Evolutionary conservation across 2,329 filamentous ascomycete genomes (phyloP).

Genomic region (Stagonosporopsis tanaceti): DNA sequence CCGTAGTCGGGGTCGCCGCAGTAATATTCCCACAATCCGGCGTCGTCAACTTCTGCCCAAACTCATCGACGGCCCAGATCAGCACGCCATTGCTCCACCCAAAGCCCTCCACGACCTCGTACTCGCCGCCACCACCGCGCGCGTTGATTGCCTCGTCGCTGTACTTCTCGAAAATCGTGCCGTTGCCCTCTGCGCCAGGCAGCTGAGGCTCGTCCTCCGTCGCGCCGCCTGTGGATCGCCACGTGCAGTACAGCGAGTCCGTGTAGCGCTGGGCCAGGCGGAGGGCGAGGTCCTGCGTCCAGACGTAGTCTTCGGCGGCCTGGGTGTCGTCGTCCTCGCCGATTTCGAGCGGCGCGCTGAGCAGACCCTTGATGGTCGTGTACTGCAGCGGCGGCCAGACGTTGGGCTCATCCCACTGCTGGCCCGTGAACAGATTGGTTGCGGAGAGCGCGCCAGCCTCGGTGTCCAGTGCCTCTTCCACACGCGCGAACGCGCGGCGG

Average conservation of each 20-base stretch:
- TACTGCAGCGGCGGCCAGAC: slow-evolving; percentile 75
- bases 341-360: slow-evolving; percentile 66
- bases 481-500: slow-evolving; percentile 61
- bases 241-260: slow-evolving; percentile 74
- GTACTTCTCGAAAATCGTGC: slow-evolving; percentile 77
- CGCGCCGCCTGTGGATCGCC: slow-evolving; percentile 71
- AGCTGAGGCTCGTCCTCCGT: slow-evolving; percentile 51
- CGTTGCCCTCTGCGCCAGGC: slow-evolving; percentile 56
- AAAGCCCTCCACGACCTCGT: slow-evolving; percentile 74
- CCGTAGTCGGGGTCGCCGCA: slow-evolving; percentile 33
- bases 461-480: slow-evolving; percentile 61
- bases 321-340: slow-evolving; percentile 58
- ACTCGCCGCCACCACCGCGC: slow-evolving; percentile 72
- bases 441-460: slow-evolving; percentile 67
- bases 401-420: slow-evolving; percentile 76
- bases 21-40: slow-evolving; percentile 57
- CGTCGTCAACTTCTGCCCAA: slow-evolving; percentile 62
- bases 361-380: slow-evolving; percentile 68
- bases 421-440: slow-evolving; percentile 66
- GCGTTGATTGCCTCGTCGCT: slow-evolving; percentile 66
- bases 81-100: slow-evolving; percentile 75
- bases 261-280: slow-evolving; percentile 70
- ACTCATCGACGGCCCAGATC: slow-evolving; percentile 71
- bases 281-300: slow-evolving; percentile 64
- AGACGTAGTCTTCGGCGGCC: slow-evolving; percentile 55